Conservation (phyloP, 2,329 filamentous ascomycete genomes). For the Sclerotinia borealis region DNA sequence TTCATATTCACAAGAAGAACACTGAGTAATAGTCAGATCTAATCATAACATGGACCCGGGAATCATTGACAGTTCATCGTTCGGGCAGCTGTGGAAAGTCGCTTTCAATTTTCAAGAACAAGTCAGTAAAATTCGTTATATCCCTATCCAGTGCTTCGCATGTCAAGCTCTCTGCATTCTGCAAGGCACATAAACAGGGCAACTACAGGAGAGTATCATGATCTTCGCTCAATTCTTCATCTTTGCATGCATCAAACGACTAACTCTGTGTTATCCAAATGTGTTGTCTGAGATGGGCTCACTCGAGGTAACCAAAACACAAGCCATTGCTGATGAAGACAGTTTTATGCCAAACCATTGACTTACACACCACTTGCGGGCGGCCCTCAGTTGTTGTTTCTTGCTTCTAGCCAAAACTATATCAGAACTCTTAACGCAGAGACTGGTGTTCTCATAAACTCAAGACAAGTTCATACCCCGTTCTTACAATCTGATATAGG, state of each 20-base stretch:
- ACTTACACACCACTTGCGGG: conserved; percentile 45
- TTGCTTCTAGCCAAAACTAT: conserved; percentile 53
- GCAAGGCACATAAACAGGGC: background rate
- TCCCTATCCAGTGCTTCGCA: background rate
- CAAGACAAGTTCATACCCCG: conserved; percentile 43
- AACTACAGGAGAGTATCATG: background rate
- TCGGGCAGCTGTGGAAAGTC: conserved; percentile 49
- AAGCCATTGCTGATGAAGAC: conserved; percentile 42
- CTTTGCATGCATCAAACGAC: background rate
- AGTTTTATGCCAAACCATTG: conserved; percentile 46
- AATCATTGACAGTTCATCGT: conserved; percentile 48
- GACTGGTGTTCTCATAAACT: conserved; percentile 45
- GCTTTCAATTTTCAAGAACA: conserved; percentile 11
- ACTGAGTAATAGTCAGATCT: background rate
- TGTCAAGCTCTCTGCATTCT: background rate
- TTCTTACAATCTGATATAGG: conserved; percentile 42
- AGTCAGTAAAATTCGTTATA: background rate
- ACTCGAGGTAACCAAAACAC: conserved; percentile 29
- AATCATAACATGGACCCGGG: conserved; percentile 60
- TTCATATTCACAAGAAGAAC: background rate
- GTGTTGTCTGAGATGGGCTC: background rate
- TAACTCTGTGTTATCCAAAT: background rate
- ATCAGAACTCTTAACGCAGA: conserved; percentile 51
- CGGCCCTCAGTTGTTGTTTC: conserved; percentile 46
- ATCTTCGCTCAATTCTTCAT: background rate